These are phyloP conservation scores for Camelina sativa DNA, from an alignment of 345 rosid genomes.

Conservation along the genomic window DNA sequence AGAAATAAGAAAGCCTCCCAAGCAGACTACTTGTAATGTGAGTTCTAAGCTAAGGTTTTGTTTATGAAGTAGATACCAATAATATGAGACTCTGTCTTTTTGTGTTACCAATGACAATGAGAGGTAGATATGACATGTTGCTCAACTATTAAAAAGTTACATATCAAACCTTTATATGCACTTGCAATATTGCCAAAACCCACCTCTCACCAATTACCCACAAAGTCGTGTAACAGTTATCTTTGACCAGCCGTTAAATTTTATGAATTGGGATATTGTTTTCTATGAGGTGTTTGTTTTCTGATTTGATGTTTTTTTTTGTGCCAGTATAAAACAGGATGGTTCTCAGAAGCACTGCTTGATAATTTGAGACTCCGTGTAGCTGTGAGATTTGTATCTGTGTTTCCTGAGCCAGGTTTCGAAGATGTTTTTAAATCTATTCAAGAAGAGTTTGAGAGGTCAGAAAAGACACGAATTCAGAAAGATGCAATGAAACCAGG, in stretches of 20 bases:
- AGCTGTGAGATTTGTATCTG: constrained; percentile 70
- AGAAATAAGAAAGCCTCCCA: constrained; percentile 82
- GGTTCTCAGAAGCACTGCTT: constrained; percentile 70
- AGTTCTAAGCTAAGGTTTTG: constrained; percentile 40
- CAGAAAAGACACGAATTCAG: constrained; percentile 55
- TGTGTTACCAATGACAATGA: constrained; percentile 4
- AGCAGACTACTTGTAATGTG: constrained; percentile 66
- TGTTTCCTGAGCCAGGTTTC: constrained; percentile 68
- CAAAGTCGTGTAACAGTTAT: neutral
- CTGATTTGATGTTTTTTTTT: constrained; percentile 34
- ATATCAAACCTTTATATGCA: constrained; percentile 8
- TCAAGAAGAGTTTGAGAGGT: constrained; percentile 72
- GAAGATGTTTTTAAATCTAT: constrained; percentile 65
- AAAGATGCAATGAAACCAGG: constrained; percentile 49
- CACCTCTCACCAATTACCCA: constrained; percentile 1
- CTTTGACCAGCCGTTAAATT: neutral
- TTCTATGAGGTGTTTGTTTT: neutral
- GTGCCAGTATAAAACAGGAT: constrained; percentile 75
- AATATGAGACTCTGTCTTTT: neutral
- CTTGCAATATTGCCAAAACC: constrained; percentile 9
- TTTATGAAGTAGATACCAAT: neutral
- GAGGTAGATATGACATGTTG: constrained; percentile 6
- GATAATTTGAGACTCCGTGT: constrained; percentile 72
- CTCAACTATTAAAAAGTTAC: too few relatives aligned
- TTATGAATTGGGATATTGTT: neutral